Evolutionary conservation across 1,284 basidiomycete genomes (phyloP).

Genomic region (Athelia sp.): DNA sequence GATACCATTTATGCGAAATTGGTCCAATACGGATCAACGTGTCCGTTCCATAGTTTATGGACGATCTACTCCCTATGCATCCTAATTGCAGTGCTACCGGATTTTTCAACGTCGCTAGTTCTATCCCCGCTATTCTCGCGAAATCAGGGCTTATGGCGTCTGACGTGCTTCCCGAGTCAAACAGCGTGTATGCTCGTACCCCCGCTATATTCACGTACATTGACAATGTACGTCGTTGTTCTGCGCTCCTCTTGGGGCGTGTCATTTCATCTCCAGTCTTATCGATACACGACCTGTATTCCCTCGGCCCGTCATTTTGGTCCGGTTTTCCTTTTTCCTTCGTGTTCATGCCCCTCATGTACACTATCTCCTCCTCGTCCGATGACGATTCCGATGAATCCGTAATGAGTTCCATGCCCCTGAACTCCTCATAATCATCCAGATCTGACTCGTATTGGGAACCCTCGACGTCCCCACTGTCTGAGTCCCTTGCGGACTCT

Average conservation of each 20-base stretch:
- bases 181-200: constrained; percentile 12
- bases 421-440: not conserved
- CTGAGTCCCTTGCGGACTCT: not conserved
- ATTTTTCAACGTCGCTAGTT: constrained; percentile 10
- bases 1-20: constrained; percentile 14
- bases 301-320: not conserved
- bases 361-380: not conserved
- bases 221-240: not conserved
- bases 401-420: not conserved
- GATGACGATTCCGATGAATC: not conserved
- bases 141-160: constrained; percentile 13
- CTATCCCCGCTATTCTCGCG: constrained; percentile 7
- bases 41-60: constrained; percentile 17
- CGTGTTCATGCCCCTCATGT: not conserved
- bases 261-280: not conserved
- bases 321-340: not conserved
- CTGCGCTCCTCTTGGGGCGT: not conserved
- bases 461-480: not conserved
- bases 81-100: constrained; percentile 21
- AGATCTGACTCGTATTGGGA: not conserved
- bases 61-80: constrained; percentile 13
- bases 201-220: constrained; percentile 7
- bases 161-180: constrained; percentile 17
- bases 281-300: not conserved
- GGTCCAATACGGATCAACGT: constrained; percentile 13